Conservation (phyloP, 306 rosid genomes). For the Inga laurina region DNA sequence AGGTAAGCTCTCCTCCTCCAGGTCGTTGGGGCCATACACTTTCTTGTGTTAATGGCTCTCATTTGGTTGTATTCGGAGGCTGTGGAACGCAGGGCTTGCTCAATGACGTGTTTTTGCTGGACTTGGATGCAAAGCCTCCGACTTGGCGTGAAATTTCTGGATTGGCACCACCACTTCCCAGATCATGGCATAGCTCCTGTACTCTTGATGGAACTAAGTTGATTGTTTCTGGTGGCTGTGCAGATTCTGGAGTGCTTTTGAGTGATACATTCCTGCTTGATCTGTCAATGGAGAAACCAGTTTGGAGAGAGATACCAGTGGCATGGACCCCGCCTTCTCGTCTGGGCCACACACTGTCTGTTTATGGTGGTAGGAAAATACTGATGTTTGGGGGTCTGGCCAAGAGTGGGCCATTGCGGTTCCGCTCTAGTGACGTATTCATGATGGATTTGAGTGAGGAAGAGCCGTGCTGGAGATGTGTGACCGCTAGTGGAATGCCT, state of each 20-base stretch:
- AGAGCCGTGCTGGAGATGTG: constrained; percentile 98
- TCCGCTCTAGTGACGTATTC: constrained; percentile 95
- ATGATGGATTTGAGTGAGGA: constrained; percentile 98
- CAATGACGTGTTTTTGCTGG: constrained; percentile 93
- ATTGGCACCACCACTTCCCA: constrained; percentile 97
- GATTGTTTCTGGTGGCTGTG: constrained; percentile 99
- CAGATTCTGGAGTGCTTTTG: constrained; percentile 97
- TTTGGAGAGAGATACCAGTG: constrained; percentile 98
- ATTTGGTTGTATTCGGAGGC: constrained; percentile 96
- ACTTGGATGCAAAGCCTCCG: constrained; percentile 94
- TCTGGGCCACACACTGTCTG: constrained; percentile 91
- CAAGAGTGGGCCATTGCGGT: constrained; percentile 94
- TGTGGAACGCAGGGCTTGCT: constrained; percentile 98
- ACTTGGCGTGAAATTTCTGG: constrained; percentile 99
- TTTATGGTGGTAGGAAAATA: constrained; percentile 97
- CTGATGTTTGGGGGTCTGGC: constrained; percentile 99
- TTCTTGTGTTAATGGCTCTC: constrained; percentile 94
- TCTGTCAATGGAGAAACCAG: constrained; percentile 94
- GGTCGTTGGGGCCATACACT: constrained; percentile 99
- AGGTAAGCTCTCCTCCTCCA: constrained; percentile 98
- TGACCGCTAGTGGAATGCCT: constrained; percentile 94
- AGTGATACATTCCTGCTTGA: constrained; percentile 97
- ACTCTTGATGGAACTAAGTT: constrained; percentile 98
- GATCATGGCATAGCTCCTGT: constrained; percentile 99
- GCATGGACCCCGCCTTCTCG: constrained; percentile 99